These are phyloP conservation scores for Dothideomycetes sp. DNA, from an alignment of 2,329 filamentous ascomycete genomes.

Conservation along the genomic window DNA sequence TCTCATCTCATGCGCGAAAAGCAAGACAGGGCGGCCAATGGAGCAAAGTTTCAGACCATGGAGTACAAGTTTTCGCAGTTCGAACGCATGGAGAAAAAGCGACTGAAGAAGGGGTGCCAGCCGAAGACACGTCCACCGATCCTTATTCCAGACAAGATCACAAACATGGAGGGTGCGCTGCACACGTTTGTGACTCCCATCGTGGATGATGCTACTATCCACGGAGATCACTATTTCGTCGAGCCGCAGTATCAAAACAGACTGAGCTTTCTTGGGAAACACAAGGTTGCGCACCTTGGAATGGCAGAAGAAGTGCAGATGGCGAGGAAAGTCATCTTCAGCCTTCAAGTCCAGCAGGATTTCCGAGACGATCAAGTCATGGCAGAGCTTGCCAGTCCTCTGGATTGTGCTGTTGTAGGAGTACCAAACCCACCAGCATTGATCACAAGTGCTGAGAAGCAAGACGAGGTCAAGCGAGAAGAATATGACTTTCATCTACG, in stretches of 20 bases:
- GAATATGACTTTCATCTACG: constrained; percentile 3
- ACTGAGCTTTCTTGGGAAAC: no score
- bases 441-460: not conserved
- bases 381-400: not conserved
- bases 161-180: constrained; percentile 7
- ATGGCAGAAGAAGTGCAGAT: not conserved
- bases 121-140: no score
- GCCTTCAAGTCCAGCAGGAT: constrained; percentile 5
- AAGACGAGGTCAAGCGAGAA: not conserved
- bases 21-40: no score
- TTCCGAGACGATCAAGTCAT: constrained; percentile 4
- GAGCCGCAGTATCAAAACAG: no score
- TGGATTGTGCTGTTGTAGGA: no score
- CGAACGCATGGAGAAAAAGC: no score
- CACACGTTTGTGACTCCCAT: constrained; percentile 6
- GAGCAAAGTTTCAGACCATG: no score
- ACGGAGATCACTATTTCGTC: constrained; percentile 4
- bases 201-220: constrained; percentile 1
- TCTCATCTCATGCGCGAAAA: no score
- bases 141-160: constrained; percentile 7
- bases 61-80: no score
- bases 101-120: no score
- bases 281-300: not conserved
- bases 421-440: no score
- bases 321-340: constrained; percentile 3